phyloP scores from a whole-genome alignment of 2,329 filamentous ascomycete species.

The Rugonectria rugulosa region DNA sequence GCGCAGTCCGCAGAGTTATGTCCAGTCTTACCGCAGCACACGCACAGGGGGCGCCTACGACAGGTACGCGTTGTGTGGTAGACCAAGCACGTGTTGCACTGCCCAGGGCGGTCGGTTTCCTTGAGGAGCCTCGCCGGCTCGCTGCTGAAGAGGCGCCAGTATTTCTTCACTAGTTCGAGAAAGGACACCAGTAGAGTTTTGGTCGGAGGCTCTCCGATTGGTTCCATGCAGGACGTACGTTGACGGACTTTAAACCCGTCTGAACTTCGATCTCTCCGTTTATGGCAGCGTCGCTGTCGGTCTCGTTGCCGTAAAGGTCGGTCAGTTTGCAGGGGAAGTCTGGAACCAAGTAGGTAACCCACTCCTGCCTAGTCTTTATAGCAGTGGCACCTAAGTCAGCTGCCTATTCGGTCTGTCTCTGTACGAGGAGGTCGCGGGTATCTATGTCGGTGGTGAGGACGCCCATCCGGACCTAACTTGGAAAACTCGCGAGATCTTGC shows the following conservation, averaged over 20 bases:
- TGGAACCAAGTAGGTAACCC: conserved; percentile 17
- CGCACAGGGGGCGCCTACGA: conserved; percentile 8
- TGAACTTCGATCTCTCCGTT: conserved; percentile 12
- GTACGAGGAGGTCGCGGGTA: conserved; percentile 1
- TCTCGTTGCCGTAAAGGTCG: conserved; percentile 18
- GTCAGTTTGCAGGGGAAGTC: conserved; percentile 15
- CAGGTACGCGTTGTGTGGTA: conserved; percentile 3
- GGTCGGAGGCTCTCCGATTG: conserved; percentile 12
- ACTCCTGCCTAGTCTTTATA: neutral
- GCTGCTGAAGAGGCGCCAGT: conserved; percentile 16
- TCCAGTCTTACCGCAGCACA: conserved; percentile 11
- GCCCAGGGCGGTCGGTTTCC: conserved; percentile 11
- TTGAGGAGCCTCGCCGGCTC: conserved; percentile 13
- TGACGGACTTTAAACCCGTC: conserved; percentile 8
- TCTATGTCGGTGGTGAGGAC: neutral
- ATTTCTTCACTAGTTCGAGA: conserved; percentile 19
- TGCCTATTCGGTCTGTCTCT: neutral
- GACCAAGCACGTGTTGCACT: conserved; percentile 12
- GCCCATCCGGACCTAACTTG: conserved; percentile 9
- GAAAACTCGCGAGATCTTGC: conserved; percentile 9
- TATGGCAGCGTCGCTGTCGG: conserved; percentile 4
- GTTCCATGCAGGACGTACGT: neutral
- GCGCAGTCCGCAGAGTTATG: too few relatives aligned
- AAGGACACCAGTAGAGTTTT: conserved; percentile 24
- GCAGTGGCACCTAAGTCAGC: neutral